These are phyloP conservation scores for Dryadomyces quercus-mongolicae DNA, from an alignment of 2,329 filamentous ascomycete species.

Conservation along the genomic window DNA sequence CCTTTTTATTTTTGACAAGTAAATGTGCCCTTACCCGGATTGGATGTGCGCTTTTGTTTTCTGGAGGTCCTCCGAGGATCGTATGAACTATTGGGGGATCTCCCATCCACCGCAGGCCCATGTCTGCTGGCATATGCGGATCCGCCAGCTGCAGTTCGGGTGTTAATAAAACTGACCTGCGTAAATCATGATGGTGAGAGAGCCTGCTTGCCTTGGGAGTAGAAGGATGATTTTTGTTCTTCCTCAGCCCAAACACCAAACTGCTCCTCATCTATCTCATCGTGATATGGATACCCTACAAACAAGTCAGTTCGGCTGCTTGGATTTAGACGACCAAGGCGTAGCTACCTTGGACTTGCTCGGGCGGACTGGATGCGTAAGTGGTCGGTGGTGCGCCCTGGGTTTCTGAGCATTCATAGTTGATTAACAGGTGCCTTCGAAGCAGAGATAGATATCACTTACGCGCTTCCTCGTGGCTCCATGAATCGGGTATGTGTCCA, in stretches of 20 bases:
- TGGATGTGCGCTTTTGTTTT: background rate
- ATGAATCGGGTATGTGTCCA: background rate
- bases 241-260: background rate
- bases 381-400: too few relatives aligned
- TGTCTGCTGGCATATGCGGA: background rate
- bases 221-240: background rate
- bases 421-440: too few relatives aligned
- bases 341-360: background rate
- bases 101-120: background rate
- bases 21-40: background rate
- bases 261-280: background rate
- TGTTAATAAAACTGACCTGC: background rate
- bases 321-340: background rate
- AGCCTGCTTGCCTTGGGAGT: background rate
- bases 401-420: too few relatives aligned
- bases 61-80: background rate
- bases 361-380: too few relatives aligned
- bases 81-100: background rate
- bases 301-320: background rate
- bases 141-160: background rate
- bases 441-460: background rate
- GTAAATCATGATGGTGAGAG: too few relatives aligned
- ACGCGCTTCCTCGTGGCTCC: background rate
- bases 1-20: too few relatives aligned
- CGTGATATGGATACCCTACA: background rate